Conservation (phyloP, 768 basidiomycete genomes). For the Agaricus blazei region DNA sequence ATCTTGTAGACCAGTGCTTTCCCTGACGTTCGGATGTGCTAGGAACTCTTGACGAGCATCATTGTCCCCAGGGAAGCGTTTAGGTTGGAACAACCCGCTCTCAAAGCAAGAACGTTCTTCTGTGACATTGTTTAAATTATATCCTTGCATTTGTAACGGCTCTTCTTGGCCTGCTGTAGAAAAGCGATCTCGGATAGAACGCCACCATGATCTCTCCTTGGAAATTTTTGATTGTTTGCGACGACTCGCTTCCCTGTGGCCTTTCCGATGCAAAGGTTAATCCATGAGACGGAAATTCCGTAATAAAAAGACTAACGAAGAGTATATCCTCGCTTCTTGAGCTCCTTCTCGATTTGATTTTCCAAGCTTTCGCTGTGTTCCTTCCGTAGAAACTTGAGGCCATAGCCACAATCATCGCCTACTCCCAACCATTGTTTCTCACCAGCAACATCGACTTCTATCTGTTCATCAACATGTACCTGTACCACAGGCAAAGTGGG, state of each 20-base stretch:
- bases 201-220: slow-evolving; percentile 48
- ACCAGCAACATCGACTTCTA: slow-evolving; percentile 36
- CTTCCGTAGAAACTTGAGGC: slow-evolving; percentile 28
- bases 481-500: slow-evolving; percentile 24
- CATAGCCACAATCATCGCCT: slow-evolving; percentile 42
- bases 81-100: slow-evolving; percentile 10
- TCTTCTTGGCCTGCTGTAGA: slow-evolving; percentile 38
- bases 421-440: slow-evolving; percentile 50
- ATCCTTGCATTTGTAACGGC: slow-evolving; percentile 18
- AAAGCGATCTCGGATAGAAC: slow-evolving; percentile 44
- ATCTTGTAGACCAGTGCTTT: slow-evolving; percentile 19
- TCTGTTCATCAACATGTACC: slow-evolving; percentile 36
- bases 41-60: slow-evolving; percentile 11
- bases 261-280: not conserved
- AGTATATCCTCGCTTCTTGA: slow-evolving; percentile 42
- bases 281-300: too few relatives aligned
- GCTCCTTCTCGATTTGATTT: slow-evolving; percentile 48
- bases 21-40: slow-evolving; percentile 6
- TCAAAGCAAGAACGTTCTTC: not conserved
- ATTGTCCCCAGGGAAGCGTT: slow-evolving; percentile 12
- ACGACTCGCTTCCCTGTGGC: not conserved
- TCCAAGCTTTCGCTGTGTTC: slow-evolving; percentile 52
- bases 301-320: slow-evolving; percentile 22
- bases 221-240: not conserved
- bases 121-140: slow-evolving; percentile 9